Percentiles rank a stretch among this genome's conserved stretches.
Evolutionary conservation across 768 basidiomycete genomes (phyloP).

Genomic region (Mycena latifolia): DNA sequence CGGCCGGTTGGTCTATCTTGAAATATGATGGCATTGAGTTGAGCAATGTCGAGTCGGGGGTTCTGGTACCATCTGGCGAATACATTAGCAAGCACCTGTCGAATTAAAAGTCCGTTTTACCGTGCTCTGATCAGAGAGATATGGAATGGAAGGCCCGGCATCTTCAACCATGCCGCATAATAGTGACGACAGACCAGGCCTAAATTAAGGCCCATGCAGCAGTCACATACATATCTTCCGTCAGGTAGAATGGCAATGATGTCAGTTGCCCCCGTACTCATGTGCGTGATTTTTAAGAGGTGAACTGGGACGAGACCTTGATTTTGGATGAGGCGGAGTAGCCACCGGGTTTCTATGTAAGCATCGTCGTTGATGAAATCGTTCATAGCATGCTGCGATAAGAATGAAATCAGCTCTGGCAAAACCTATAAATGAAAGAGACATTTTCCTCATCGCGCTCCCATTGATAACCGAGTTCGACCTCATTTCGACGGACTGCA

Average conservation of each 20-base stretch:
- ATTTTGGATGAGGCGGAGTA: constrained; percentile 40
- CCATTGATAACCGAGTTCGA: constrained; percentile 37
- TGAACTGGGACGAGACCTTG: constrained; percentile 39
- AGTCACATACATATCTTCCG: constrained; percentile 48
- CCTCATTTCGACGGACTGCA: constrained; percentile 26
- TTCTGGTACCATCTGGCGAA: too few species aligned
- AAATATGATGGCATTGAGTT: too few species aligned
- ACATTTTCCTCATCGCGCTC: constrained; percentile 36
- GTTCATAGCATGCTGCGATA: too few species aligned
- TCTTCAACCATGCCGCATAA: constrained; percentile 39
- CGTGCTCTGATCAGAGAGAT: too few species aligned
- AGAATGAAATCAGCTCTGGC: too few species aligned
- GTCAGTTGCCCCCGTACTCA: constrained; percentile 39
- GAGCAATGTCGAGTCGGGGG: too few species aligned
- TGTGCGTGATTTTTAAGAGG: constrained; percentile 41
- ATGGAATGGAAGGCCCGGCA: constrained; percentile 38
- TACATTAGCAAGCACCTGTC: too few species aligned
- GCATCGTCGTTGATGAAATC: constrained; percentile 42
- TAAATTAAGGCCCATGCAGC: constrained; percentile 48
- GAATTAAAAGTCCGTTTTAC: too few species aligned
- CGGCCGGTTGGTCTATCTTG: too few species aligned
- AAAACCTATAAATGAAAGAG: neutral
- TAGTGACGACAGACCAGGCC: constrained; percentile 50
- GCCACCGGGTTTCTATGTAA: constrained; percentile 43
- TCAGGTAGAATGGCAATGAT: constrained; percentile 42